Evolutionary conservation across 352 stramenopile species (phyloP).

Genomic region (Globisporangium acanthophoron): DNA sequence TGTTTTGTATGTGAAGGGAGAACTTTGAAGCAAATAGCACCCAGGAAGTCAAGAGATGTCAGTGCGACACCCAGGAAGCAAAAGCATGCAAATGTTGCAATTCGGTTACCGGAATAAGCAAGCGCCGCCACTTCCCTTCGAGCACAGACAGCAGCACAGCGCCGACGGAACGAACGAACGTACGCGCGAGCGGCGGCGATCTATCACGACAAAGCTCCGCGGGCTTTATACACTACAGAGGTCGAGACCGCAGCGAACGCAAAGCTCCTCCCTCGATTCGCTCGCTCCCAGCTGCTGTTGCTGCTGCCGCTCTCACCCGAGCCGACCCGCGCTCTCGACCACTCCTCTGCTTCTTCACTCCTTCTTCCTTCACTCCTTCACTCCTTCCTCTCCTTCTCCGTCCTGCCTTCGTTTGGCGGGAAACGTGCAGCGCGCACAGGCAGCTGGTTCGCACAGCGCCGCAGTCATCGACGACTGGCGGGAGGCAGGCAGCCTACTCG

Average conservation of each 20-base stretch:
- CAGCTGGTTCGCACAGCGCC: background rate
- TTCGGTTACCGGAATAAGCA: too few relatives aligned
- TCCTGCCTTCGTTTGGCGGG: background rate
- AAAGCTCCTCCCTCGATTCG: conserved; percentile 30
- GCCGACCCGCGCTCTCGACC: conserved; percentile 6
- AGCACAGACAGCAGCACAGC: too few relatives aligned
- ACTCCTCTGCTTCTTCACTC: background rate
- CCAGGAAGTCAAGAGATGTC: too few relatives aligned
- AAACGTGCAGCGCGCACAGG: background rate
- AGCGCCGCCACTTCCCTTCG: too few relatives aligned
- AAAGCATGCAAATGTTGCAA: too few relatives aligned
- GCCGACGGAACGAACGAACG: background rate
- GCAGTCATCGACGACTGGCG: background rate
- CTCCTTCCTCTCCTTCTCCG: background rate
- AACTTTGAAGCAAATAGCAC: too few relatives aligned
- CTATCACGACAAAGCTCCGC: background rate
- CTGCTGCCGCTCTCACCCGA: background rate
- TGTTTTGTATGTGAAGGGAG: background rate
- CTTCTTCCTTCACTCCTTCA: conserved; percentile 4
- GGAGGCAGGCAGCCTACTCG: conserved; percentile 32
- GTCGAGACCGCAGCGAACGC: conserved; percentile 12
- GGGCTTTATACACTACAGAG: background rate
- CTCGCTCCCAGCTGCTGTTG: conserved; percentile 9
- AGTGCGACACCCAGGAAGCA: too few relatives aligned
- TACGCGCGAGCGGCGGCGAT: background rate